Percentiles rank a stretch among this genome's conserved stretches.
phyloP scores from a whole-genome alignment of 805 yeast genomes.

The Candida silvicultrix region DNA sequence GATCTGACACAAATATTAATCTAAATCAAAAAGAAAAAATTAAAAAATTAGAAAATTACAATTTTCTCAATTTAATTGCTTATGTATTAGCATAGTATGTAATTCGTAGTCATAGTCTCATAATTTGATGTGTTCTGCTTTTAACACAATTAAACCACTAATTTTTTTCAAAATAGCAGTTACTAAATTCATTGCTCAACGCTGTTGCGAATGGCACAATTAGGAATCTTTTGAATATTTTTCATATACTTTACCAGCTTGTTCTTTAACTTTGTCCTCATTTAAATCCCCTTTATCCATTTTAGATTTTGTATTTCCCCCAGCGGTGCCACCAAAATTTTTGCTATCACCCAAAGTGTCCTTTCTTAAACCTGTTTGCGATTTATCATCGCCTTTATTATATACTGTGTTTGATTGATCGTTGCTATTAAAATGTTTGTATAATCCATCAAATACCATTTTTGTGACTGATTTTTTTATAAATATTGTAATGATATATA shows the following conservation, averaged over 20 bases:
- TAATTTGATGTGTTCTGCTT: too few species aligned
- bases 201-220: too few species aligned
- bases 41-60: too few species aligned
- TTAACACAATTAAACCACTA: too few species aligned
- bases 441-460: background rate
- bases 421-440: background rate
- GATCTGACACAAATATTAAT: too few species aligned
- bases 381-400: background rate
- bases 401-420: background rate
- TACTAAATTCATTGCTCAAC: too few species aligned
- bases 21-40: too few species aligned
- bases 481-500: background rate
- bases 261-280: conserved; percentile 9
- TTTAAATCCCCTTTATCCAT: conserved; percentile 1
- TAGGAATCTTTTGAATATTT: conserved; percentile 1
- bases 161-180: too few species aligned
- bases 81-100: too few species aligned
- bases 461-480: too few species aligned
- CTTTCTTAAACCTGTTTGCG: background rate
- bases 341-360: background rate
- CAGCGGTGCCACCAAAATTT: conserved; percentile 14
- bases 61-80: too few species aligned
- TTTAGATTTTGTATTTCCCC: conserved; percentile 5
- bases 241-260: conserved; percentile 12
- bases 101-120: too few species aligned